phyloP scores from a whole-genome alignment of 768 basidiomycete species.

The Piloderma croceum region DNA sequence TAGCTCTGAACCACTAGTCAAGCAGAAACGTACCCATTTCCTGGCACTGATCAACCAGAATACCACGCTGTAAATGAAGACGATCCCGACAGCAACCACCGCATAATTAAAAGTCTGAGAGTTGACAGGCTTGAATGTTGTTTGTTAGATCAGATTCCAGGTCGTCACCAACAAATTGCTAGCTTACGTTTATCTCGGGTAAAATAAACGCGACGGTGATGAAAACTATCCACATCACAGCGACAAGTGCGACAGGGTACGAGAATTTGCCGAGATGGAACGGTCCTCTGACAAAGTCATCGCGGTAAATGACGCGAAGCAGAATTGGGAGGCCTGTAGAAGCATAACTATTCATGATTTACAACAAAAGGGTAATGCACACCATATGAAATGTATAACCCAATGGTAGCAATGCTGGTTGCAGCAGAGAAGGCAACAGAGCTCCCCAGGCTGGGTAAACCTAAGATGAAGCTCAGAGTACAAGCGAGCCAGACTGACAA shows the following conservation, averaged over 20 bases:
- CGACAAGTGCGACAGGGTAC: conserved; percentile 48
- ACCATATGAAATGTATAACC: conserved; percentile 74
- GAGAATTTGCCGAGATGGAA: conserved; percentile 68
- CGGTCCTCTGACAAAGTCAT: conserved; percentile 58
- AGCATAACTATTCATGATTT: background rate
- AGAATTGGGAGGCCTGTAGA: conserved; percentile 59
- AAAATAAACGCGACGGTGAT: conserved; percentile 73
- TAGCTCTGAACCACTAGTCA: too few relatives aligned
- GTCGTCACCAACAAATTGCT: background rate
- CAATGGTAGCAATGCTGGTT: conserved; percentile 64
- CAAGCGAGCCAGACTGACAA: conserved; percentile 70
- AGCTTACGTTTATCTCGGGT: conserved; percentile 53
- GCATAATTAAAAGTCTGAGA: conserved; percentile 72
- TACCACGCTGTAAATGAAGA: conserved; percentile 56
- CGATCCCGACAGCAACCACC: conserved; percentile 71
- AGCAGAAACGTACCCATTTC: too few relatives aligned
- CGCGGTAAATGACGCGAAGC: conserved; percentile 55
- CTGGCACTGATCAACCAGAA: conserved; percentile 69
- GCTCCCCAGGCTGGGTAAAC: conserved; percentile 67
- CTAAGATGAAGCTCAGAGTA: conserved; percentile 68
- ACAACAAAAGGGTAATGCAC: conserved; percentile 5
- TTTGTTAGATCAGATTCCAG: background rate
- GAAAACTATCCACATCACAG: conserved; percentile 65
- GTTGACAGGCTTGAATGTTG: conserved; percentile 46
- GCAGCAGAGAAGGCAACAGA: conserved; percentile 60